Evolutionary conservation across 768 basidiomycete species (phyloP), one percentile per base, ranked within the genome.

Genomic region (Russula griseocarnosa): DNA sequence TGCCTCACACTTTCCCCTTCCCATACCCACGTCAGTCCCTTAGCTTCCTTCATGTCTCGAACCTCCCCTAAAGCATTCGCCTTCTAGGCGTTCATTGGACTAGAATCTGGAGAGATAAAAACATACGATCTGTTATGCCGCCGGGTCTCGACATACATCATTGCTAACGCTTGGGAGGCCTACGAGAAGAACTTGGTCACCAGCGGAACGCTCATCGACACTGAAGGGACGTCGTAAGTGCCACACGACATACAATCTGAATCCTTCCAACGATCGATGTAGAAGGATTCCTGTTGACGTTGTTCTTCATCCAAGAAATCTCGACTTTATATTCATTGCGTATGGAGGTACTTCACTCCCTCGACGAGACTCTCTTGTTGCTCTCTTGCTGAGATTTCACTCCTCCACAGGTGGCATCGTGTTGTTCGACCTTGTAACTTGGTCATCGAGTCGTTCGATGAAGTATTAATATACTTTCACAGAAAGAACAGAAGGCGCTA

Each of bases 101-200:
- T 82, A 20, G 75, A 80, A 60, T 79, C 79, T 58, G 84, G 84
- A 34, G 84, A 86, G 55, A 79, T 92, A 65, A 82, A 82, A 67
- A 86, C 87, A 3, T 94, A 86, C 71, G 92, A 94, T 71, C 69
- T 94, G n/a, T 76, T 82, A 14, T 86, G 89, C 63, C 77, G 83
- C 18, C 77, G 82, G 22, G 79, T 86, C 63, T 90, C 90, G 0
- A 78, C 80, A 13, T 91, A 88, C 69, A 78, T 76, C 20, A 81
- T 90, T 38, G 86, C 86, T 3, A 92, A 93, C 70, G 76, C 88
- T 69, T 95, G 92, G 94, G 78, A 77, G 24, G 68, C 83, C 34
- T 86, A 90, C 68, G 85, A 90, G 72, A 81, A 86, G 63, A 82
- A 82, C 76, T 73, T 77, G 70, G 69, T 72, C 52, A 72, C 76